Percentiles rank a stretch among this genome's conserved stretches.
Evolutionary conservation across 1,139 yeast genomes (phyloP).

Genomic region (Geotrichum bryndzae): DNA sequence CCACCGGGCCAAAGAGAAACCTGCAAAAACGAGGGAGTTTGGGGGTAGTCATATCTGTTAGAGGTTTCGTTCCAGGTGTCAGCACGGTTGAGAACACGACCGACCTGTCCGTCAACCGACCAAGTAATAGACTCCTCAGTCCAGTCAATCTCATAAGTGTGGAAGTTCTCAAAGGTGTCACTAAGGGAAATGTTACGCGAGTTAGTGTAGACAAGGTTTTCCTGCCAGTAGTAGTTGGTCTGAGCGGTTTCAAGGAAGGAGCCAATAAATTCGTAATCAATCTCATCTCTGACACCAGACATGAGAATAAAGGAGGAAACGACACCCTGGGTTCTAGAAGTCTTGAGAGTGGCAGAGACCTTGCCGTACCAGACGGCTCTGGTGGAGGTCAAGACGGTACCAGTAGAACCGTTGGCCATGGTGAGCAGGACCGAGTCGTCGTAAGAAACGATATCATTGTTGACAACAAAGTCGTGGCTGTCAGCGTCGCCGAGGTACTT

Average conservation of each 20-base stretch:
- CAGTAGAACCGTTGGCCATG: slow-evolving; percentile 71
- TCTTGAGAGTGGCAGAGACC: slow-evolving; percentile 58
- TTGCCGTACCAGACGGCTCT: slow-evolving; percentile 85
- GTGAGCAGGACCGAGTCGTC: slow-evolving; percentile 55
- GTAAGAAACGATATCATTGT: slow-evolving; percentile 56
- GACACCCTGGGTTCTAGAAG: slow-evolving; percentile 76
- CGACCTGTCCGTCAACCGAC: slow-evolving; percentile 66
- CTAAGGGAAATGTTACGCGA: slow-evolving; percentile 44
- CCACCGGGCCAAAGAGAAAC: slow-evolving; percentile 95
- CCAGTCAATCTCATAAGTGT: slow-evolving; percentile 82
- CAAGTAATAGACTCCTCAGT: slow-evolving; percentile 62
- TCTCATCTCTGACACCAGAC: slow-evolving; percentile 84
- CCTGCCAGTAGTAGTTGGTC: slow-evolving; percentile 74
- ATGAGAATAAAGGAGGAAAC: slow-evolving; percentile 77
- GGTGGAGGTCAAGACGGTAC: slow-evolving; percentile 77
- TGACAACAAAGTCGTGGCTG: slow-evolving; percentile 65
- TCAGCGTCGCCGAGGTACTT: slow-evolving; percentile 66
- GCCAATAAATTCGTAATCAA: slow-evolving; percentile 85
- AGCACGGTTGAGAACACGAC: slow-evolving; percentile 59
- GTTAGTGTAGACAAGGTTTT: slow-evolving; percentile 62
- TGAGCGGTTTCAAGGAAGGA: slow-evolving; percentile 59
- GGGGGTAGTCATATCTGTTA: slow-evolving; percentile 61
- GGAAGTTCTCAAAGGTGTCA: slow-evolving; percentile 61
- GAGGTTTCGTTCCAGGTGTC: slow-evolving; percentile 67
- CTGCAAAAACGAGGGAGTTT: slow-evolving; percentile 84